Evolutionary conservation across 352 stramenopile genomes (phyloP).

Genomic region (Globisporangium splendens): DNA sequence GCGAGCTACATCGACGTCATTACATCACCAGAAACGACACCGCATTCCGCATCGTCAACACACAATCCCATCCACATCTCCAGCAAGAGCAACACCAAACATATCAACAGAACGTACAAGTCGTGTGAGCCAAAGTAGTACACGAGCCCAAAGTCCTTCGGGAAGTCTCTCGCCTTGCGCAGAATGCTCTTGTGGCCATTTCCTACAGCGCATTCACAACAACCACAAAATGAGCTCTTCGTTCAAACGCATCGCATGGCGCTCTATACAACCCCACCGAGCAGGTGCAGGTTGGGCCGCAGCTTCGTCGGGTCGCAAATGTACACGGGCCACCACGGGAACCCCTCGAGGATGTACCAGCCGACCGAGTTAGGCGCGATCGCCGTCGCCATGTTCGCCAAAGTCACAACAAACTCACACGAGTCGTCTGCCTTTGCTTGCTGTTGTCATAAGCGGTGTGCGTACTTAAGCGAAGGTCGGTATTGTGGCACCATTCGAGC

Average conservation of each 20-base stretch:
- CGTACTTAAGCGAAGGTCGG: background rate
- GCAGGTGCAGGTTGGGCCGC: slow-evolving; percentile 51
- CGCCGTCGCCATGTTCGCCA: slow-evolving; percentile 5
- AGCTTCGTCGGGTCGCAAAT: slow-evolving; percentile 80
- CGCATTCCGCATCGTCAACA: background rate
- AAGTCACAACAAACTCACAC: too few relatives aligned
- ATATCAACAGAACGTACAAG: slow-evolving; percentile 50
- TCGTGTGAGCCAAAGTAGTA: slow-evolving; percentile 84
- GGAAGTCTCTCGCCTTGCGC: slow-evolving; percentile 72
- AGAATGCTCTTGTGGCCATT: slow-evolving; percentile 63
- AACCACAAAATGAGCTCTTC: background rate
- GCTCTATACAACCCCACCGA: slow-evolving; percentile 26
- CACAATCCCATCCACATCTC: background rate
- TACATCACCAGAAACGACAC: slow-evolving; percentile 9
- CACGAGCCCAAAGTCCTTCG: slow-evolving; percentile 65
- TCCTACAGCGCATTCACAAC: slow-evolving; percentile 17
- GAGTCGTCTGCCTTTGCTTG: too few relatives aligned
- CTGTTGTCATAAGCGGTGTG: background rate
- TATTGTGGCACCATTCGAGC: background rate
- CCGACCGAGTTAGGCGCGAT: slow-evolving; percentile 62
- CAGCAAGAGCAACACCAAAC: background rate
- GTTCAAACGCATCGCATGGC: background rate
- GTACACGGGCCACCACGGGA: slow-evolving; percentile 85
- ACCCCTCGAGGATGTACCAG: slow-evolving; percentile 85
- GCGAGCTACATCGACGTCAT: slow-evolving; percentile 27